Conservation (phyloP, 345 rosid genomes). For the Angophora floribunda region DNA sequence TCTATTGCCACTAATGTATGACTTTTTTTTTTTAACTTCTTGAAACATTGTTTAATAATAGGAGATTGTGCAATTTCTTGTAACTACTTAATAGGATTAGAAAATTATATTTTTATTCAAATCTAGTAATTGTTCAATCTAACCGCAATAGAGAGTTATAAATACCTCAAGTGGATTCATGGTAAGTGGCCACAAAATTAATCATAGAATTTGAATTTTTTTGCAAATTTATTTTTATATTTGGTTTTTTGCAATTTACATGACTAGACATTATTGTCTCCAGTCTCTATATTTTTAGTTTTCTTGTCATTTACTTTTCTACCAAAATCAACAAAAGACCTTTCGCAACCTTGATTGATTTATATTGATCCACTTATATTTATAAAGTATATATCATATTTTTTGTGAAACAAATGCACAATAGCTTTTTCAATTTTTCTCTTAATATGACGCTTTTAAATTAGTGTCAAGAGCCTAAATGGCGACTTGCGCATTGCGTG, state of each 20-base stretch:
- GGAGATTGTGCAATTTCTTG: neutral
- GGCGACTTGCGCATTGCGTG: neutral
- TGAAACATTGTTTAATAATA: neutral
- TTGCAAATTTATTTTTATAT: no score
- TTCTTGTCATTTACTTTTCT: neutral
- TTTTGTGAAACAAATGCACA: neutral
- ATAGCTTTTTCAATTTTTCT: neutral
- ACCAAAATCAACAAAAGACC: neutral
- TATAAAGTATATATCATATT: neutral
- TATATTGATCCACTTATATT: neutral
- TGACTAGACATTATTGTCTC: neutral
- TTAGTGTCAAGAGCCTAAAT: neutral
- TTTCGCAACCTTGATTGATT: neutral
- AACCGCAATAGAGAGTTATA: neutral
- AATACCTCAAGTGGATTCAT: neutral
- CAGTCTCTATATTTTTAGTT: accelerated
- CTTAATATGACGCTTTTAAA: neutral
- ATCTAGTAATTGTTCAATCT: no score
- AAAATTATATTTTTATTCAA: neutral
- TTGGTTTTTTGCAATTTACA: no score
- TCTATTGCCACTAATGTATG: neutral
- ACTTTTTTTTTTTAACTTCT: neutral
- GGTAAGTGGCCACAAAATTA: neutral
- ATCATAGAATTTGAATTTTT: no score
- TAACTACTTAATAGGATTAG: neutral